Conservation (phyloP, 2,329 filamentous ascomycete genomes). For the Colletotrichum kahawae region DNA sequence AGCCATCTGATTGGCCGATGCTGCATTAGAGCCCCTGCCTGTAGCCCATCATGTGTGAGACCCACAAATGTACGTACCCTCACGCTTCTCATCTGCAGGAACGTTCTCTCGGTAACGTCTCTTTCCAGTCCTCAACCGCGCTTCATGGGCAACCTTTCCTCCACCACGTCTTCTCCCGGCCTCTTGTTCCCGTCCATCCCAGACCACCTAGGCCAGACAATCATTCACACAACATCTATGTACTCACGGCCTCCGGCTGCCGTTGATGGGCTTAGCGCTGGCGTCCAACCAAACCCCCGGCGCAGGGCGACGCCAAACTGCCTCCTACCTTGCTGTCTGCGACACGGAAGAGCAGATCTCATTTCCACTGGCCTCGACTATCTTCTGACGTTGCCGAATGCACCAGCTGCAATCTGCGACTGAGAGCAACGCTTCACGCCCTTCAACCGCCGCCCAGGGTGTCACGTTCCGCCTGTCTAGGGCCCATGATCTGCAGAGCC, state of each 20-base stretch:
- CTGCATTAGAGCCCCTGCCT: not conserved
- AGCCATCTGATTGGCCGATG: not conserved
- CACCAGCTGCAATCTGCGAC: not conserved
- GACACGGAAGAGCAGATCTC: constrained; percentile 11
- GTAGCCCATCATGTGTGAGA: not conserved
- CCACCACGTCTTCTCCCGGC: not conserved
- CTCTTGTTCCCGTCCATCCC: constrained; percentile 12
- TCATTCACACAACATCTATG: not conserved
- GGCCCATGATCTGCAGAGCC: constrained; percentile 3
- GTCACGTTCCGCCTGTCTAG: not conserved
- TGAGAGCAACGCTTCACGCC: not conserved
- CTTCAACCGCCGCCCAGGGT: not conserved
- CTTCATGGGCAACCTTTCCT: not conserved
- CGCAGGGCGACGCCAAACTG: not conserved
- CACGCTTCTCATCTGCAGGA: not conserved
- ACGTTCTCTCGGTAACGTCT: constrained; percentile 20
- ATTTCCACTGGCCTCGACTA: not conserved
- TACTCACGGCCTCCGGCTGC: not conserved
- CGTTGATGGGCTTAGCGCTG: not conserved
- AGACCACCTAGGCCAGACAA: constrained; percentile 7
- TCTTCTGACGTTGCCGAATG: constrained; percentile 6
- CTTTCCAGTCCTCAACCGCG: constrained; percentile 4
- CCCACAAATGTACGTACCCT: not conserved
- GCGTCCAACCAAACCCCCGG: constrained; percentile 2
- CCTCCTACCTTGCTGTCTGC: not conserved